phyloP scores from a whole-genome alignment of 306 rosid species.

The Alnus rubra region DNA sequence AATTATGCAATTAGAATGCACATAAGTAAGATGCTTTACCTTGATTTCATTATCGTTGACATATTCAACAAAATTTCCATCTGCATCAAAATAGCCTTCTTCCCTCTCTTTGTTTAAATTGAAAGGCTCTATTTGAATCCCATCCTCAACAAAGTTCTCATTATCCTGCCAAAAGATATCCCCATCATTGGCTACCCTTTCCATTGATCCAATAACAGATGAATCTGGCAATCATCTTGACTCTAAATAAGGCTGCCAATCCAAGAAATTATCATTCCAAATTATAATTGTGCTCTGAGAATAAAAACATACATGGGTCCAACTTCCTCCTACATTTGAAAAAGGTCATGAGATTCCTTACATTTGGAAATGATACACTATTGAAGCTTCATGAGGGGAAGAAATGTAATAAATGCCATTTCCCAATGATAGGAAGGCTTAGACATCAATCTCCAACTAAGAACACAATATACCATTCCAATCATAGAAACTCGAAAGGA shows the following conservation, averaged over 20 bases:
- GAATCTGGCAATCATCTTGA: constrained; percentile 37
- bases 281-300: constrained; percentile 11
- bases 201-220: constrained; percentile 37
- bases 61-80: constrained; percentile 84
- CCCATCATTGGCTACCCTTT: constrained; percentile 47
- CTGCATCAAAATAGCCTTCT: constrained; percentile 86
- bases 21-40: constrained; percentile 28
- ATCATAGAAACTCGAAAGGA: neutral
- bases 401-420: neutral
- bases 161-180: constrained; percentile 56
- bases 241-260: constrained; percentile 24
- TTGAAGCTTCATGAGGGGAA: neutral
- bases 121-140: constrained; percentile 89
- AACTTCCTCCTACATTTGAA: neutral
- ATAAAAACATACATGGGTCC: neutral
- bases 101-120: constrained; percentile 87
- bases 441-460: neutral
- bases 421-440: neutral
- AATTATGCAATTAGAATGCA: constrained; percentile 1
- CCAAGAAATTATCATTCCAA: constrained; percentile 24
- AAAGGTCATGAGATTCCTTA: neutral
- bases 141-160: constrained; percentile 69
- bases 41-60: constrained; percentile 59
- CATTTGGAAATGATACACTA: neutral
- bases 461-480: neutral